Conservation (phyloP, 495 filamentous ascomycete genomes). For the Penicillium arizonense region DNA sequence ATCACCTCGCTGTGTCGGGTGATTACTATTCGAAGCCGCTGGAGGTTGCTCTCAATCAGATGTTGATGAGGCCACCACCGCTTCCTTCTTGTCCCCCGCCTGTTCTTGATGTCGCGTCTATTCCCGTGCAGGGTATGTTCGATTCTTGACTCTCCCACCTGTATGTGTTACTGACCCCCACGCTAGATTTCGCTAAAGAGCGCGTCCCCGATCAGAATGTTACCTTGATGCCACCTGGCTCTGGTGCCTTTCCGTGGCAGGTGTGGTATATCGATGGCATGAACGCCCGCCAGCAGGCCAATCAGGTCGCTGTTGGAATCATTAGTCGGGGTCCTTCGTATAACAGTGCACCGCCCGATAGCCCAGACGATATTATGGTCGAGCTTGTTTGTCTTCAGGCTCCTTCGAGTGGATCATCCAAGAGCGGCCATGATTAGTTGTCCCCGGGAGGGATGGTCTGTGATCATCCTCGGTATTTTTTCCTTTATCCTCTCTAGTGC, state of each 20-base stretch:
- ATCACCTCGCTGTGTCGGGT: conserved; percentile 25
- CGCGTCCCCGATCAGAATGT: conserved; percentile 25
- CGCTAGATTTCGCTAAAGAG: conserved; percentile 37
- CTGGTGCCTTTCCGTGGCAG: conserved; percentile 33
- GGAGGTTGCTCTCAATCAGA: conserved; percentile 27
- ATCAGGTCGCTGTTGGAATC: conserved; percentile 42
- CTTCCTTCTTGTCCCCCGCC: conserved; percentile 30
- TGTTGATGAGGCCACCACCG: conserved; percentile 22
- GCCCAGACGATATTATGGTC: conserved; percentile 34
- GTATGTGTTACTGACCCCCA: conserved; percentile 3
- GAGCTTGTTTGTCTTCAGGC: conserved; percentile 43
- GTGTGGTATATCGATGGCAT: conserved; percentile 41
- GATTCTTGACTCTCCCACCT: background rate
- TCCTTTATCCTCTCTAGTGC: background rate
- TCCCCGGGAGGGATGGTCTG: background rate
- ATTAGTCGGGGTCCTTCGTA: conserved; percentile 37
- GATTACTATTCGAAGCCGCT: conserved; percentile 33
- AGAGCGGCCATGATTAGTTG: conserved; percentile 12
- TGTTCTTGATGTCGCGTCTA: conserved; percentile 36
- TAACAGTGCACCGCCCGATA: conserved; percentile 20
- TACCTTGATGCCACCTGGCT: conserved; percentile 31
- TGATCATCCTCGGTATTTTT: background rate
- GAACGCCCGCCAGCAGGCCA: conserved; percentile 34
- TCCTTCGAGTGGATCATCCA: conserved; percentile 21
- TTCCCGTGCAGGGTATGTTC: conserved; percentile 38